Conservation (phyloP, 2,329 filamentous ascomycete species). For the Colletotrichum costaricense region DNA sequence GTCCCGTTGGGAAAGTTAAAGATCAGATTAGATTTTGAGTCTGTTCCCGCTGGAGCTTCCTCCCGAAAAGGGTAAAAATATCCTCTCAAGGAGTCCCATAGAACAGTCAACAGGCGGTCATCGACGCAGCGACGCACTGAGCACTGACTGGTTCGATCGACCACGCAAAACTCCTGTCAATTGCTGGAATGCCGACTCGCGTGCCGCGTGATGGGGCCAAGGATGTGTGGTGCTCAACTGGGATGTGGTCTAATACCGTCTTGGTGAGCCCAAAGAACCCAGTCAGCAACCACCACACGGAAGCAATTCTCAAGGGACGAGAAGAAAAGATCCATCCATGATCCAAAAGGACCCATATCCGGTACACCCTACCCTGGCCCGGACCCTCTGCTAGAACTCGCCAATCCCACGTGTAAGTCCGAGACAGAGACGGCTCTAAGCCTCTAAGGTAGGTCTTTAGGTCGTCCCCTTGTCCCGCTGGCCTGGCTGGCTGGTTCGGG, state of each 20-base stretch:
- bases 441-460: no score
- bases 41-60: not conserved
- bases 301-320: not conserved
- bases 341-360: not conserved
- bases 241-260: not conserved
- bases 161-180: not conserved
- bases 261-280: not conserved
- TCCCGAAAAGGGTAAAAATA: slow-evolving; percentile 15
- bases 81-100: not conserved
- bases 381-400: slow-evolving; percentile 1
- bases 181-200: not conserved
- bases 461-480: not conserved
- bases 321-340: not conserved
- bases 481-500: not conserved
- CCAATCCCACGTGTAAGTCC: slow-evolving; percentile 20
- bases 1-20: not conserved
- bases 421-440: not conserved
- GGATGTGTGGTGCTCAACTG: not conserved
- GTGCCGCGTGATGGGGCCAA: not conserved
- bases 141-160: not conserved
- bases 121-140: not conserved
- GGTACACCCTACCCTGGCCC: not conserved
- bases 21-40: slow-evolving; percentile 4
- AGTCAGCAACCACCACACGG: not conserved
- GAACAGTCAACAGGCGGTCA: not conserved